Evolutionary conservation across 2,329 filamentous ascomycete species (phyloP), one percentile per base, ranked within the genome.

Genomic region (Corniculantispora saksenae): DNA sequence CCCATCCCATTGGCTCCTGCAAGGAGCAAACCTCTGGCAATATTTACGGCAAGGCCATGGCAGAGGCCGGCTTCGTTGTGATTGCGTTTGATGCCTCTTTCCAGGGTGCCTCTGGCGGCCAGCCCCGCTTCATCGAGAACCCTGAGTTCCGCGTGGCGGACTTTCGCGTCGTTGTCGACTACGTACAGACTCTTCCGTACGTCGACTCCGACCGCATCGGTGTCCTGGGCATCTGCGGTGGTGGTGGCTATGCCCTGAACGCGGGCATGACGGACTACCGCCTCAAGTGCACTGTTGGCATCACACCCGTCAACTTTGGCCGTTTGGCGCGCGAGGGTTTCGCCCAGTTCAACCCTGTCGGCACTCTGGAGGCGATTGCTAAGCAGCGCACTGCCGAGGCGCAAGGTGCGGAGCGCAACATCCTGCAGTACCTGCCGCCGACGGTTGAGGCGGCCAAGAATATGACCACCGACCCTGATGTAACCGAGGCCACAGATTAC

Each of bases 151-250:
- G 76, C 6, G 76, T 73, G 15, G 72, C 75, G 35, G 78, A 79
- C 53, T 68, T 74, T 53, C 72, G 70, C 27, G 64, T 66, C 45
- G 78, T 72, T 7, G 74, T 77, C 19, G 73, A 72, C 50, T 79
- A 73, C 62, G 67, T 78, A 1, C 53, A 69, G 15, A 71, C 65
- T 1, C 69, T 72, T 1, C 60, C 69, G 3, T 66, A 70, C 9
- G 73, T 79, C 19, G 71, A 78, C 64, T 56, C 69, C 0, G 68
- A 75, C 3, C 68, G 69, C 25, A 79, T 80, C 53, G 77, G 72
- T 6, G 73, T 74, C 1, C 68, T 80, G 1, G 79, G 79, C 3
- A 76, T 81, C 61, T 80, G 78, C 60, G 75, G 73, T 1, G 72
- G 71, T 3, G 77, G 78, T 19, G 75, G 75, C 32, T 80, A 79